Percentiles rank a stretch among this genome's conserved stretches.
Conservation (phyloP, 1,284 basidiomycete species). For the Boletus semigastroideus region DNA sequence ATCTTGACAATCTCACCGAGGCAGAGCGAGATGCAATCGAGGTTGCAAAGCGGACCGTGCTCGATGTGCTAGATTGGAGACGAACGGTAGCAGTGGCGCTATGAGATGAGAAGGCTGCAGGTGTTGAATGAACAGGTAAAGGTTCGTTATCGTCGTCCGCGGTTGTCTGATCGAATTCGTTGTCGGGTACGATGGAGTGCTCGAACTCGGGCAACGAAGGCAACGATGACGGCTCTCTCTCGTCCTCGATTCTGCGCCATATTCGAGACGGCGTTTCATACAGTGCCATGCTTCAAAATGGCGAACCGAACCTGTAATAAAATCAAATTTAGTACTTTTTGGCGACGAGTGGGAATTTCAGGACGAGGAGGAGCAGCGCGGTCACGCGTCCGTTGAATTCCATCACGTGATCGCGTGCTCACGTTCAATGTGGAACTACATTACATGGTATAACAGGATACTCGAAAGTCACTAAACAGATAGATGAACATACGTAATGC, state of each 20-base stretch:
- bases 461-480: conserved; percentile 4
- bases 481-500: conserved; percentile 4
- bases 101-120: conserved; percentile 46
- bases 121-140: conserved; percentile 64
- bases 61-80: conserved; percentile 54
- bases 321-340: background rate
- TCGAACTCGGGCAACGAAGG: conserved; percentile 72
- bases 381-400: conserved; percentile 25
- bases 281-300: conserved; percentile 34
- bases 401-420: conserved; percentile 27
- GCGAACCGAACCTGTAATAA: background rate
- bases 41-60: conserved; percentile 69
- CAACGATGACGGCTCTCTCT: conserved; percentile 72
- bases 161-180: conserved; percentile 30
- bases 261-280: conserved; percentile 79
- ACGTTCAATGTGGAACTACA: too few species aligned
- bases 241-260: conserved; percentile 76
- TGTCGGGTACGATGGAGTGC: conserved; percentile 46
- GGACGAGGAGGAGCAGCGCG: background rate
- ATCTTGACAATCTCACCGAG: conserved; percentile 40
- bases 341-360: background rate
- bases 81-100: conserved; percentile 47
- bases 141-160: conserved; percentile 37
- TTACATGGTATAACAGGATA: background rate
- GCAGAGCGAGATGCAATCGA: conserved; percentile 59